phyloP scores from a whole-genome alignment of 768 basidiomycete genomes.

The Roridomyces roridus region DNA sequence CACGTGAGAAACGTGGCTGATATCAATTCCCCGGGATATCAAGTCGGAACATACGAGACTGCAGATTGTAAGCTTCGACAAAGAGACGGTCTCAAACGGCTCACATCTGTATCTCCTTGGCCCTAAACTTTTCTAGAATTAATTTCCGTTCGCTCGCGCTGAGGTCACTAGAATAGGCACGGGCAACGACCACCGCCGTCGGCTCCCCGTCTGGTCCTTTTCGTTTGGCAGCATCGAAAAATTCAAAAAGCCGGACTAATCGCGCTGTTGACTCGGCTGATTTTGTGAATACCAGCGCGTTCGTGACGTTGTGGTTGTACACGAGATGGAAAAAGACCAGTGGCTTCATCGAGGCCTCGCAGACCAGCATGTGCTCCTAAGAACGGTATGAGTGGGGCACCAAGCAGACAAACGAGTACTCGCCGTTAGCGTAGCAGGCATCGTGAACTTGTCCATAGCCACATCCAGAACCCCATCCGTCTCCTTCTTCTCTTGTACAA shows the following conservation, averaged over 20 bases:
- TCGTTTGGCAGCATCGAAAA: slow-evolving; percentile 61
- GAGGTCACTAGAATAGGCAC: slow-evolving; percentile 90
- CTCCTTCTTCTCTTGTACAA: slow-evolving; percentile 64
- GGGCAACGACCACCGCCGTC: slow-evolving; percentile 50
- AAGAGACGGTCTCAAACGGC: slow-evolving; percentile 30
- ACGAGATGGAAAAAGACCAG: slow-evolving; percentile 89
- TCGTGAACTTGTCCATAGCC: slow-evolving; percentile 77
- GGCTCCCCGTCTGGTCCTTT: slow-evolving; percentile 16
- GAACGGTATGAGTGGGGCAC: not conserved
- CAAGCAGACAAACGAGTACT: slow-evolving; percentile 27
- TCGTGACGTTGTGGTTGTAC: slow-evolving; percentile 60
- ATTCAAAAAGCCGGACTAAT: slow-evolving; percentile 80
- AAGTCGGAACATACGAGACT: slow-evolving; percentile 97
- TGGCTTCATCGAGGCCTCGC: slow-evolving; percentile 82
- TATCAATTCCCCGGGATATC: slow-evolving; percentile 94
- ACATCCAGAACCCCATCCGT: slow-evolving; percentile 53
- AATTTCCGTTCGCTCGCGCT: slow-evolving; percentile 71
- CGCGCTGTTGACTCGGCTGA: slow-evolving; percentile 89
- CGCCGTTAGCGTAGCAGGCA: slow-evolving; percentile 81
- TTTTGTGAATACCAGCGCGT: slow-evolving; percentile 95
- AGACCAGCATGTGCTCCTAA: slow-evolving; percentile 91
- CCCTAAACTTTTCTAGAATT: slow-evolving; percentile 82
- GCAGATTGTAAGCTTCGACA: not conserved
- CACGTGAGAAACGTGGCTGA: slow-evolving; percentile 90
- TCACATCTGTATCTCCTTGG: slow-evolving; percentile 84